phyloP scores from a whole-genome alignment of 2,329 filamentous ascomycete genomes.

The Phyllosticta capitalensis region DNA sequence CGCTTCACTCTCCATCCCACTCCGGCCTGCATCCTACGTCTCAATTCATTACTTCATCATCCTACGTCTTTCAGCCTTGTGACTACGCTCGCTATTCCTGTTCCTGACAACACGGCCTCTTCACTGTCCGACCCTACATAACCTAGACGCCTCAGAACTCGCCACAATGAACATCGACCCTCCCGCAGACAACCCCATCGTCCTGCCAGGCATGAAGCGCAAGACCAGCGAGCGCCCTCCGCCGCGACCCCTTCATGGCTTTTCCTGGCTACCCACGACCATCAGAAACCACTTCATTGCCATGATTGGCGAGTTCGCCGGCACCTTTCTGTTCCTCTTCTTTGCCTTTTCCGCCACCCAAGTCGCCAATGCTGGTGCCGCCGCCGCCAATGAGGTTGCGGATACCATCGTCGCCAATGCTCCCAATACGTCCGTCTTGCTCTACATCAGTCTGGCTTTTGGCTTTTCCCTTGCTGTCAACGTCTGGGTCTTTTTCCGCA shows the following conservation, averaged over 20 bases:
- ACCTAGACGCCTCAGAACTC: background rate
- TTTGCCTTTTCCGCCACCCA: conserved; percentile 33
- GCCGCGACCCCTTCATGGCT: conserved; percentile 30
- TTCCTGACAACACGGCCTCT: background rate
- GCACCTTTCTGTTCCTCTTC: conserved; percentile 34
- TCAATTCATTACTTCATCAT: conserved; percentile 3
- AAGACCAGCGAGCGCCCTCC: conserved; percentile 24
- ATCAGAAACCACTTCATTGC: conserved; percentile 35
- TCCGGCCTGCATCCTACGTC: background rate
- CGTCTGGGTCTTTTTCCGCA: conserved; percentile 37
- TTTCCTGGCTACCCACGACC: conserved; percentile 36
- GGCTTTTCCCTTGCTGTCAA: conserved; percentile 36
- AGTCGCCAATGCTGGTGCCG: conserved; percentile 30
- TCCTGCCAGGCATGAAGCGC: conserved; percentile 30
- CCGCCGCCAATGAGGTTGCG: conserved; percentile 12
- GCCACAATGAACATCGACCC: conserved; percentile 31
- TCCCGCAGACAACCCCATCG: conserved; percentile 26
- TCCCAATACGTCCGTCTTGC: conserved; percentile 25
- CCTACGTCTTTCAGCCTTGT: conserved; percentile 7
- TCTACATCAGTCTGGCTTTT: conserved; percentile 33
- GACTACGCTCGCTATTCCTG: background rate
- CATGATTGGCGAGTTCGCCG: conserved; percentile 35
- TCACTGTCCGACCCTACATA: background rate
- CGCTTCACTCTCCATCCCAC: background rate
- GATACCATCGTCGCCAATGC: conserved; percentile 14